A percentile compares a stretch with the other conserved stretches of the same genome.
Conservation (phyloP, 108 stramenopile species). For the Cylindrotheca fusiformis region DNA sequence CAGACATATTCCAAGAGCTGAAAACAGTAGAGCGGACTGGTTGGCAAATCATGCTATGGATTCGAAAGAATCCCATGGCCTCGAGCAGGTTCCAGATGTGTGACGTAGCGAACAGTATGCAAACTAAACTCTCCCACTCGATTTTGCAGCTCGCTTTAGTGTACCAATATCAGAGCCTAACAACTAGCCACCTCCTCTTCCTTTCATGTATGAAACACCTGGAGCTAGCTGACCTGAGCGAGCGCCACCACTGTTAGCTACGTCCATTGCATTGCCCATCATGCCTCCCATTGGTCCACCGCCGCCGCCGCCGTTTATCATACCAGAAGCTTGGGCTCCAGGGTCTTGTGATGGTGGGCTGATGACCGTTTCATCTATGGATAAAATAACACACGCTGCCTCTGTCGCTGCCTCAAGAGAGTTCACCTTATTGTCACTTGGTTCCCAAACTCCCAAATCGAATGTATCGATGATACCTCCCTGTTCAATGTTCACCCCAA, state of each 20-base stretch:
- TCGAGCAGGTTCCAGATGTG: no score
- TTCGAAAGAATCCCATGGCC: not conserved
- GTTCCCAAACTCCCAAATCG: constrained; percentile 96
- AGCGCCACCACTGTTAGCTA: constrained; percentile 81
- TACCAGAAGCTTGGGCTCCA: constrained; percentile 62
- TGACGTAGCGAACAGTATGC: no score
- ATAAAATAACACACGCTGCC: constrained; percentile 97
- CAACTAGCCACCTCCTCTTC: constrained; percentile 61
- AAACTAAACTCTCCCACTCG: no score
- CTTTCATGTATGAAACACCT: constrained; percentile 87
- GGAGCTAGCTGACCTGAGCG: constrained; percentile 76
- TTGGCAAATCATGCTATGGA: constrained; percentile 87
- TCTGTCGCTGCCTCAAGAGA: constrained; percentile 91
- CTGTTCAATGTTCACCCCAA: constrained; percentile 93
- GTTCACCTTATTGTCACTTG: constrained; percentile 94
- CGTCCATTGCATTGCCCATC: constrained; percentile 89
- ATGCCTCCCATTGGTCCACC: constrained; percentile 64
- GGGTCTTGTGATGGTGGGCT: constrained; percentile 93
- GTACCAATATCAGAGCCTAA: no score
- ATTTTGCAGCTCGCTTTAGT: not conserved
- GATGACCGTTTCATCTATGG: constrained; percentile 98
- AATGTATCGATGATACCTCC: constrained; percentile 96
- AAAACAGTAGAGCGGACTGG: constrained; percentile 78
- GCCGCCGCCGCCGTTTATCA: constrained; percentile 54
- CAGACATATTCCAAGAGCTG: constrained; percentile 55